Evolutionary conservation across 1,139 yeast species (phyloP).

Genomic region (Zygosaccharomyces pseudobailii): DNA sequence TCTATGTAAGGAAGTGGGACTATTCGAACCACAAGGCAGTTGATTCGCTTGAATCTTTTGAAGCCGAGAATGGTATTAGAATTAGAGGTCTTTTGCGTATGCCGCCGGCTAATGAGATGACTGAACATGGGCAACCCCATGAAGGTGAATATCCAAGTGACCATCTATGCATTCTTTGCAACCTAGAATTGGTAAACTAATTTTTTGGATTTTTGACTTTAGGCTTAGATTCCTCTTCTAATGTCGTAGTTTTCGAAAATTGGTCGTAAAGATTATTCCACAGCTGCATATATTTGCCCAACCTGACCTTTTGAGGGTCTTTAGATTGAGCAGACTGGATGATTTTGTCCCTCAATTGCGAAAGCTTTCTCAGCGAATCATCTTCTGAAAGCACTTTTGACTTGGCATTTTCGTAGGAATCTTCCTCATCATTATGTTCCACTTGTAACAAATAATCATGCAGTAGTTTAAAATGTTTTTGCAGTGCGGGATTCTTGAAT

Average conservation of each 20-base stretch:
- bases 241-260: slow-evolving; percentile 5
- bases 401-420: slow-evolving; percentile 21
- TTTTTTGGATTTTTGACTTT: slow-evolving; percentile 1
- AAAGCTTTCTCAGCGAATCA: slow-evolving; percentile 33
- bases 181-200: slow-evolving; percentile 19
- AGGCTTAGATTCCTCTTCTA: slow-evolving; percentile 6
- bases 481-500: slow-evolving; percentile 62
- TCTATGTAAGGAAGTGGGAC: slow-evolving; percentile 54
- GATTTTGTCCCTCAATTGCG: slow-evolving; percentile 27
- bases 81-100: slow-evolving; percentile 54
- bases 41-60: slow-evolving; percentile 41
- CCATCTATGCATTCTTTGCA: slow-evolving; percentile 63
- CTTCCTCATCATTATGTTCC: slow-evolving; percentile 40
- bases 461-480: slow-evolving; percentile 59
- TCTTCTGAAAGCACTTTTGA: slow-evolving; percentile 28
- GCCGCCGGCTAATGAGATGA: slow-evolving; percentile 71
- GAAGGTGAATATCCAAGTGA: slow-evolving; percentile 84
- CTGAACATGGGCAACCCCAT: slow-evolving; percentile 75
- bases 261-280: slow-evolving; percentile 29
- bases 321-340: slow-evolving; percentile 17
- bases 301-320: slow-evolving; percentile 18
- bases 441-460: slow-evolving; percentile 66
- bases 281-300: slow-evolving; percentile 21
- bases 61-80: slow-evolving; percentile 40
- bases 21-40: slow-evolving; percentile 35